Conservation (phyloP, 108 stramenopile genomes). For the Nannochloropsis salina region DNA sequence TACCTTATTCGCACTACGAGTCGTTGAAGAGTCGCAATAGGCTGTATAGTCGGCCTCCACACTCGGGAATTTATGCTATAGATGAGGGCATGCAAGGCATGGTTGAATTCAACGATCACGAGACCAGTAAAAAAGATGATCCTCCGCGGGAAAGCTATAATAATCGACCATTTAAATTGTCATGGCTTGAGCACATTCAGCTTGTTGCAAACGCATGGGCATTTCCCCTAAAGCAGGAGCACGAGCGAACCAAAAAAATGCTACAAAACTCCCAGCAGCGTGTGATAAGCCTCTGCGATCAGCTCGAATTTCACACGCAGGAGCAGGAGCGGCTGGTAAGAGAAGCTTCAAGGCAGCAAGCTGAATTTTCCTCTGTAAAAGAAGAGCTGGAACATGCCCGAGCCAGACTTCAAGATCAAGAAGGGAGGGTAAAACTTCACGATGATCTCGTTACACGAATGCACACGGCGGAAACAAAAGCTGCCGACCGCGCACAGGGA, state of each 20-base stretch:
- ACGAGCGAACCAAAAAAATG: not conserved
- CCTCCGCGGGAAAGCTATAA: too few species aligned
- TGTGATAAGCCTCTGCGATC: not conserved
- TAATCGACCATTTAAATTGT: too few species aligned
- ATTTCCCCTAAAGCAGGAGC: too few species aligned
- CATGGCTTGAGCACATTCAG: too few species aligned
- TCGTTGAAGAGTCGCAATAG: too few species aligned
- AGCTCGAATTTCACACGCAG: constrained; percentile 6
- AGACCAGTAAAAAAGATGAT: too few species aligned
- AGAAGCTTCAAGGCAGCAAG: not conserved
- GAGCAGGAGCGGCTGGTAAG: not conserved
- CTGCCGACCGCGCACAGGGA: not conserved
- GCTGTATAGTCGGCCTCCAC: too few species aligned
- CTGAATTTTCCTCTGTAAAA: not conserved
- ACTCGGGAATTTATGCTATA: too few species aligned
- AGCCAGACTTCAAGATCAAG: not conserved
- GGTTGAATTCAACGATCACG: too few species aligned
- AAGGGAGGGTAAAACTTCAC: not conserved
- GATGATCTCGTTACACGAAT: not conserved
- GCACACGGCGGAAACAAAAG: not conserved
- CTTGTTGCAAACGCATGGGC: too few species aligned
- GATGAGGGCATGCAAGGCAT: too few species aligned
- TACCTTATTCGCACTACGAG: too few species aligned
- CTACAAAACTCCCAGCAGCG: not conserved
- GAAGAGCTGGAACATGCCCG: not conserved